These are phyloP conservation scores for Russula vinacea DNA, from an alignment of 768 basidiomycete genomes.

Conservation along the genomic window DNA sequence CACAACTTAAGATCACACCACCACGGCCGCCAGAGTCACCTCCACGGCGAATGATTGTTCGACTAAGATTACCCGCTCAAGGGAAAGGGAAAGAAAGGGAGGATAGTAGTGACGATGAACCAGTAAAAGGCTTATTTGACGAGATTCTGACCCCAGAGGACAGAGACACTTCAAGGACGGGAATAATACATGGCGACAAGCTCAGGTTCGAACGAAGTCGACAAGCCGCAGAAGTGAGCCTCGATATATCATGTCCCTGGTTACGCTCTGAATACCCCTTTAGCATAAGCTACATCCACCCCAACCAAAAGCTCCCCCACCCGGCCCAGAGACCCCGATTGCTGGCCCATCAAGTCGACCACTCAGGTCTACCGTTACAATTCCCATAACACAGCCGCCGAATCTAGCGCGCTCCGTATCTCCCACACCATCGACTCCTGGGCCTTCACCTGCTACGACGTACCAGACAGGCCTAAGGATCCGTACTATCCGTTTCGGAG, in stretches of 20 bases:
- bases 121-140: constrained; percentile 69
- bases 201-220: constrained; percentile 70
- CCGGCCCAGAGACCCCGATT: constrained; percentile 40
- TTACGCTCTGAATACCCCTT: background rate
- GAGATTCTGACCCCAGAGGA: constrained; percentile 69
- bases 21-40: constrained; percentile 32
- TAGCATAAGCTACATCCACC: constrained; percentile 25
- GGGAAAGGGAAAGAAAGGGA: constrained; percentile 69
- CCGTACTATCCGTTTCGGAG: constrained; percentile 84
- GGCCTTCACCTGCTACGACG: constrained; percentile 21
- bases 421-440: constrained; percentile 42
- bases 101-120: constrained; percentile 48
- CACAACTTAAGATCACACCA: constrained; percentile 33
- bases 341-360: constrained; percentile 61
- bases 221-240: constrained; percentile 66
- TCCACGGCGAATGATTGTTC: constrained; percentile 44
- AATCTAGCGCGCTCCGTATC: constrained; percentile 32
- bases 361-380: constrained; percentile 55
- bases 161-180: constrained; percentile 69
- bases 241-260: constrained; percentile 12
- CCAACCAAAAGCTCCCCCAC: constrained; percentile 52
- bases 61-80: constrained; percentile 55
- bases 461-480: constrained; percentile 56
- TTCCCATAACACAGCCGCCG: constrained; percentile 36
- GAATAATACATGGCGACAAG: constrained; percentile 59